phyloP scores from a whole-genome alignment of 345 rosid genomes.

The Moricandia arvensis region DNA sequence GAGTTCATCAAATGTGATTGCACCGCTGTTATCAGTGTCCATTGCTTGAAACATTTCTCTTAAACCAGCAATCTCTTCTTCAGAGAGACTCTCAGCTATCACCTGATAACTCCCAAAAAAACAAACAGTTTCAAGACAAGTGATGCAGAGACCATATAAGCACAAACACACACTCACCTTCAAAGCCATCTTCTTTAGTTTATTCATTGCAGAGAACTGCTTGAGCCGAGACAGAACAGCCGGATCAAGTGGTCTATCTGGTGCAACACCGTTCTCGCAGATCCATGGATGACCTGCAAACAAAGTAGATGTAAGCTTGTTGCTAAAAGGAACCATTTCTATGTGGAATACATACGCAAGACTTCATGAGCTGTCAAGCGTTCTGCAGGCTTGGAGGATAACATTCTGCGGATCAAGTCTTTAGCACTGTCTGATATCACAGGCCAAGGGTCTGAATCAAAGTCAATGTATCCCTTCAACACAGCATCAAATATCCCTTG shows the following conservation, averaged over 20 bases:
- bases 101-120: slow-evolving; percentile 46
- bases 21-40: slow-evolving; percentile 98
- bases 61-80: slow-evolving; percentile 97
- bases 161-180: slow-evolving; percentile 46
- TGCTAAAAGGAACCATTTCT: not conserved
- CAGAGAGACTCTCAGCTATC: slow-evolving; percentile 97
- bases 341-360: slow-evolving; percentile 58
- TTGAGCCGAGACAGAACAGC: slow-evolving; percentile 96
- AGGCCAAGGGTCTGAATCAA: slow-evolving; percentile 98
- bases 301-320: not conserved
- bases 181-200: slow-evolving; percentile 96
- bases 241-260: slow-evolving; percentile 91
- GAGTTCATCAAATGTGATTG: slow-evolving; percentile 96
- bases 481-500: slow-evolving; percentile 99
- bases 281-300: slow-evolving; percentile 95
- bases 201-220: slow-evolving; percentile 98
- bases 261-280: slow-evolving; percentile 97
- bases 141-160: not conserved
- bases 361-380: slow-evolving; percentile 98
- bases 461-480: slow-evolving; percentile 89
- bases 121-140: not conserved
- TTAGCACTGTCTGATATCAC: slow-evolving; percentile 87
- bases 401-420: slow-evolving; percentile 79
- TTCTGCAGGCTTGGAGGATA: slow-evolving; percentile 68
- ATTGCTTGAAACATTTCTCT: slow-evolving; percentile 88